These are phyloP conservation scores for Colletotrichum cordylinicola DNA, from an alignment of 2,329 filamentous ascomycete genomes.

Conservation along the genomic window DNA sequence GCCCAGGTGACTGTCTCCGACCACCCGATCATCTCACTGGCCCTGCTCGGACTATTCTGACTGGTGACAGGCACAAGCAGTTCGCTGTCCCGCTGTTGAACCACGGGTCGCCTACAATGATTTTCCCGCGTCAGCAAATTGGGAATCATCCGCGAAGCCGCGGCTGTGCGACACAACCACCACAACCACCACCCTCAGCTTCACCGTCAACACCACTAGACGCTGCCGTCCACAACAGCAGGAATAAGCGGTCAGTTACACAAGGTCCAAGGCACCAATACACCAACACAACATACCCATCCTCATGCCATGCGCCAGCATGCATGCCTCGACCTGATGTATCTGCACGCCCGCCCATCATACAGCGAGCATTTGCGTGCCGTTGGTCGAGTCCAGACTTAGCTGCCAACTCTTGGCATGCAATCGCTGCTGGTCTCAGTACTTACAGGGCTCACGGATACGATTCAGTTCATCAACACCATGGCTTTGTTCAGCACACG, in stretches of 20 bases:
- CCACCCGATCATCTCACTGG: neutral
- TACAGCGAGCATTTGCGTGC: neutral
- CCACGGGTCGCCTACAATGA: neutral
- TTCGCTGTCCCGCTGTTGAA: neutral
- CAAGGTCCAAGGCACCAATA: neutral
- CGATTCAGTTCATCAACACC: neutral
- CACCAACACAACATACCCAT: neutral
- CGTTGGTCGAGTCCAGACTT: neutral
- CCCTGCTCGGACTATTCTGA: neutral
- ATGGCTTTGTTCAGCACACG: neutral
- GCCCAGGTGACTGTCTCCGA: neutral
- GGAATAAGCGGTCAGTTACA: constrained; percentile 4
- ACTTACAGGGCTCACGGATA: neutral
- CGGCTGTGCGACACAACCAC: neutral
- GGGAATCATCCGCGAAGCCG: constrained; percentile 8
- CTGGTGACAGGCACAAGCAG: neutral
- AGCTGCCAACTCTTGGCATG: neutral
- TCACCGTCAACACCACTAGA: neutral
- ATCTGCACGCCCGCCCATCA: neutral
- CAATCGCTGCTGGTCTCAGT: neutral
- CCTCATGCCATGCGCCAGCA: neutral
- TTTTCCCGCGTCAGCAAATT: neutral
- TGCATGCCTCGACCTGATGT: neutral
- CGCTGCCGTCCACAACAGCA: neutral
- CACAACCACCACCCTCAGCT: neutral